Evolutionary conservation across 495 filamentous ascomycete species (phyloP), one percentile per base, ranked within the genome.

Genomic region (Tetracladium setigerum): DNA sequence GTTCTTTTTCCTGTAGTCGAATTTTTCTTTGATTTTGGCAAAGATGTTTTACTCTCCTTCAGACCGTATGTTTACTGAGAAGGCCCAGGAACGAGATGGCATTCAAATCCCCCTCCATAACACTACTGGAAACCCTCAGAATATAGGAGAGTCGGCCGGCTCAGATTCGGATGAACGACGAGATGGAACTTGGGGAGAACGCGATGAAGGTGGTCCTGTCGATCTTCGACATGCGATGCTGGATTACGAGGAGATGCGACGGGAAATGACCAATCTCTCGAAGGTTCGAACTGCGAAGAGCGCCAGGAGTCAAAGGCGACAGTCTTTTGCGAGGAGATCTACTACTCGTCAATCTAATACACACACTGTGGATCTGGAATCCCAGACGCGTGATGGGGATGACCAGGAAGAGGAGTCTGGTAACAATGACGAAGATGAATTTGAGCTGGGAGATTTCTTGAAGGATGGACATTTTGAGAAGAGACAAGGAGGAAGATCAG

Each of bases 381-480:
- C 2, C 53, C 54, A 15, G 22, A 27, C 44, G 54, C 12, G 17
- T 48, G 12, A 63, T 45, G 33, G 38, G 30, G 43, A 51, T 5
- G 43, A 38, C 17, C 35, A 42, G 27, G 62, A 64, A 36, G 66
- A 67, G 14, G 70, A 74, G 32, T 66, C 70, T 27, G 59, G 56
- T 24, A 68, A 68, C 2, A 69, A 66, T 5, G 62, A 67, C 13
- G 74, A 75, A 12, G 73, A 74, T 1, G 79, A 74, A 5, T 90
- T 94, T 54, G 76, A 86, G 45, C 65, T 94, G 1, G 79, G 75
- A 22, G 67, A 79, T 35, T 94, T 94, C 60, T 74, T 94, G 62
- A 73, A 79, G 9, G 82, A 88, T 37, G 87, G 87, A 13, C 84
- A 86, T 51, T 82, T 94, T 48, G 87, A 90, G 65, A 87, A 84